Conservation (phyloP, 176 grass and related monocot genomes). For the Cenchrus fungigraminus region DNA sequence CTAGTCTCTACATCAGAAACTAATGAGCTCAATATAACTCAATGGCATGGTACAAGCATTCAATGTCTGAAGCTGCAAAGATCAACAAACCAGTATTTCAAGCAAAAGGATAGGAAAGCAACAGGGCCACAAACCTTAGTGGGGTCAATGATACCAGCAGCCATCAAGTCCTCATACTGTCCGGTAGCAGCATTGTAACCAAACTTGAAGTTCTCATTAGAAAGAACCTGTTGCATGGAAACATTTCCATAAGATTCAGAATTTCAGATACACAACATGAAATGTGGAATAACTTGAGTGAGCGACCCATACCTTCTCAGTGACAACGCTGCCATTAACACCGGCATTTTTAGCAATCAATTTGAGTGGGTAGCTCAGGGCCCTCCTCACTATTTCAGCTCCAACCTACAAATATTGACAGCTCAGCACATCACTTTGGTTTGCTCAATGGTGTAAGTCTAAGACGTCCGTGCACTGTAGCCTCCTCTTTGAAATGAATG, state of each 20-base stretch:
- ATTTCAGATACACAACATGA: background rate
- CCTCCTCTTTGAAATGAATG: background rate
- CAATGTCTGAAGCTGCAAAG: background rate
- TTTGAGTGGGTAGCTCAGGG: slow-evolving; percentile 91
- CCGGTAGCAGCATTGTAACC: slow-evolving; percentile 98
- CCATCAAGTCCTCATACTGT: slow-evolving; percentile 97
- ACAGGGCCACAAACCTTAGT: slow-evolving; percentile 70
- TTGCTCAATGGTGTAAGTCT: background rate
- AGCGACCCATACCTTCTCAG: slow-evolving; percentile 67
- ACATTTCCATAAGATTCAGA: slow-evolving; percentile 8
- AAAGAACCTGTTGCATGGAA: slow-evolving; percentile 66
- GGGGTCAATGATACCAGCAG: slow-evolving; percentile 98
- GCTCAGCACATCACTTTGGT: slow-evolving; percentile 23
- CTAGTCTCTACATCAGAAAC: background rate
- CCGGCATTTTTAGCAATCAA: slow-evolving; percentile 98
- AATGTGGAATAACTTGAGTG: background rate
- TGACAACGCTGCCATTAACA: slow-evolving; percentile 95
- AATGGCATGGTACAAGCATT: background rate
- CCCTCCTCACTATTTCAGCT: slow-evolving; percentile 92
- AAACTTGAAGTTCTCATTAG: slow-evolving; percentile 74
- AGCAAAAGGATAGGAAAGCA: background rate
- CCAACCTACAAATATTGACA: slow-evolving; percentile 65
- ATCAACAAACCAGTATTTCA: background rate
- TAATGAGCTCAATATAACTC: background rate
- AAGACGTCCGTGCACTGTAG: background rate